Percentiles rank a stretch among this genome's conserved stretches.
These are phyloP conservation scores for Chaetomium sp. DNA, from an alignment of 2,329 filamentous ascomycete genomes.

Conservation along the genomic window DNA sequence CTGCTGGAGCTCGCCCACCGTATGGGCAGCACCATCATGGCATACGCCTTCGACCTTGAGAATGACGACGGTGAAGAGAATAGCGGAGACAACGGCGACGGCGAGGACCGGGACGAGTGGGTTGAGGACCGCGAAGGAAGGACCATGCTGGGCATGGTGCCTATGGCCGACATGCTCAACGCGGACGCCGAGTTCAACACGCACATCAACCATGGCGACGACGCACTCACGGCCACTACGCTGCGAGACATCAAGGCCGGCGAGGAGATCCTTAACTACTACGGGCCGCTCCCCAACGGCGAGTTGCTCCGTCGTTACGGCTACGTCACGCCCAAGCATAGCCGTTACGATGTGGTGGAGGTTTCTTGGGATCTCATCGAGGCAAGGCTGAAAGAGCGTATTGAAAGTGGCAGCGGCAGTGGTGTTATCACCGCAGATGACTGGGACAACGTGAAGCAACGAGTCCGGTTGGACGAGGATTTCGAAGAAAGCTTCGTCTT, in stretches of 20 bases:
- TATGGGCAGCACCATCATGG: conserved; percentile 87
- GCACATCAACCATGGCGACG: conserved; percentile 49
- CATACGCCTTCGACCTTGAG: conserved; percentile 81
- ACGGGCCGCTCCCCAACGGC: conserved; percentile 74
- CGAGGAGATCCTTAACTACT: conserved; percentile 82
- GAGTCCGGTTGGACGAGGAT: conserved; percentile 49
- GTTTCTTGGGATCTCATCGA: conserved; percentile 51
- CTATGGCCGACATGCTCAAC: conserved; percentile 84
- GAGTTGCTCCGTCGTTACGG: conserved; percentile 81
- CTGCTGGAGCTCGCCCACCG: conserved; percentile 57
- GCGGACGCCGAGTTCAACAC: conserved; percentile 85
- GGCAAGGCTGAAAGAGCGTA: conserved; percentile 13
- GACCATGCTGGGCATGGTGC: conserved; percentile 74
- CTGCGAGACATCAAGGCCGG: conserved; percentile 62
- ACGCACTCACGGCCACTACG: conserved; percentile 62
- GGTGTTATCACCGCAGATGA: conserved; percentile 23
- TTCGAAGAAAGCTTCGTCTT: conserved; percentile 71
- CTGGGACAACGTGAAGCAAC: conserved; percentile 36
- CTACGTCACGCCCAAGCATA: conserved; percentile 74
- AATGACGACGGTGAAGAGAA: conserved; percentile 44
- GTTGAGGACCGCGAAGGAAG: conserved; percentile 55
- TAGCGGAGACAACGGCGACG: conserved; percentile 32
- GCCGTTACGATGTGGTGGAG: conserved; percentile 77
- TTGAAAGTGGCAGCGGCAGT: conserved; percentile 1
- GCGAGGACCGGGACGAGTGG: conserved; percentile 54